These are phyloP conservation scores for Penicillium turbatum DNA, from an alignment of 495 filamentous ascomycete species.

Conservation along the genomic window DNA sequence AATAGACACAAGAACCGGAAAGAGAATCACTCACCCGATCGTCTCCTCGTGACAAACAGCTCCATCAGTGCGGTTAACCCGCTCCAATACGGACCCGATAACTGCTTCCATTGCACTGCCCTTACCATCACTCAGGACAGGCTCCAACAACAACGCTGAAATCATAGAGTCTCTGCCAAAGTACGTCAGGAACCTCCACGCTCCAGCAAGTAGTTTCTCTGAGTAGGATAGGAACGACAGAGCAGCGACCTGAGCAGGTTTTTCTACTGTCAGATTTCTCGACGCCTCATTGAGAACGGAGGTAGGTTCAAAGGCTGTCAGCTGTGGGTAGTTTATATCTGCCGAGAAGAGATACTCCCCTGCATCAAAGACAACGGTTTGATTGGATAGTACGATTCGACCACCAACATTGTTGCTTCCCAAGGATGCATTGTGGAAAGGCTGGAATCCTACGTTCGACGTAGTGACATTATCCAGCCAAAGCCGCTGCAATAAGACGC, in stretches of 20 bases:
- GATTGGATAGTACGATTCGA: too few relatives aligned
- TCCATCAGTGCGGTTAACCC: constrained; percentile 55
- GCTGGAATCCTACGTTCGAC: constrained; percentile 42
- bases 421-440: constrained; percentile 20
- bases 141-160: constrained; percentile 51
- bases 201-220: constrained; percentile 57
- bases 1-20: too few relatives aligned
- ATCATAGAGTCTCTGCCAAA: constrained; percentile 65
- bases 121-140: constrained; percentile 53
- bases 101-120: constrained; percentile 57
- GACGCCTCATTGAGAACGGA: constrained; percentile 49
- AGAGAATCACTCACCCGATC: constrained; percentile 42
- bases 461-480: constrained; percentile 61
- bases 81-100: constrained; percentile 55
- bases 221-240: constrained; percentile 61
- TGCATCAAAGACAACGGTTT: constrained; percentile 39
- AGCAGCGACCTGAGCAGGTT: constrained; percentile 45
- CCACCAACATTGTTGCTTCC: neutral
- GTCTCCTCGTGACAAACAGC: constrained; percentile 62
- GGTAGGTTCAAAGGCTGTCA: constrained; percentile 42
- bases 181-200: constrained; percentile 65
- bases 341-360: constrained; percentile 57
- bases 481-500: constrained; percentile 43
- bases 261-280: constrained; percentile 38
- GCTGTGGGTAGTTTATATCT: constrained; percentile 57